A percentile compares a stretch with the other conserved stretches of the same genome.
Conservation (phyloP, 176 grass and related monocot genomes). For the Pontederia crassipes region DNA sequence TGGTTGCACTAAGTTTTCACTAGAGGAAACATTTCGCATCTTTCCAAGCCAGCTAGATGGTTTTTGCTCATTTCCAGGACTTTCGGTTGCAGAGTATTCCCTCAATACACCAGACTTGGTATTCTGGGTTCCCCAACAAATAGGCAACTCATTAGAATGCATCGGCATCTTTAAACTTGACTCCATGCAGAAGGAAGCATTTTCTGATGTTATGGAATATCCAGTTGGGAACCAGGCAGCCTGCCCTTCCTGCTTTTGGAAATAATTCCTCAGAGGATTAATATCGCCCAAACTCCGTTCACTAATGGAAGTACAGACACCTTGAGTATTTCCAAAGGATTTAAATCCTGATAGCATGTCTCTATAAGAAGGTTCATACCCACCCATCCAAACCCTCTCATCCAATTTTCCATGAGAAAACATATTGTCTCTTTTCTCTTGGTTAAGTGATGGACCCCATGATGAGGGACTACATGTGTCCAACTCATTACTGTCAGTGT, state of each 20-base stretch:
- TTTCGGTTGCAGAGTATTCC: conserved; percentile 24
- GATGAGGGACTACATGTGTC: conserved; percentile 41
- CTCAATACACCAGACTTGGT: conserved; percentile 21
- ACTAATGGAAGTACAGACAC: conserved; percentile 42
- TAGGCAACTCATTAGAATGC: conserved; percentile 16
- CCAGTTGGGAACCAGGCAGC: conserved; percentile 26
- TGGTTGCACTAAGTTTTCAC: conserved; percentile 3
- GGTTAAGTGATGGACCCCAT: conserved; percentile 43
- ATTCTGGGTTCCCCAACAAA: conserved; percentile 29
- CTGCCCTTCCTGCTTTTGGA: conserved; percentile 31
- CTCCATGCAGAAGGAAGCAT: conserved; percentile 34
- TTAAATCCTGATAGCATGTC: conserved; percentile 24
- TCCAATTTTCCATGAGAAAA: conserved; percentile 37
- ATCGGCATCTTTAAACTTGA: conserved; percentile 31
- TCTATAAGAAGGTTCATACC: conserved; percentile 43
- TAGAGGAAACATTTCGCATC: conserved; percentile 10
- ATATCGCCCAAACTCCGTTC: conserved; percentile 31
- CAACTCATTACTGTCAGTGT: conserved; percentile 40
- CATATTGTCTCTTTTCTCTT: conserved; percentile 19
- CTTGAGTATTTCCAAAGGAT: conserved; percentile 27
- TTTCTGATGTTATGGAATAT: conserved; percentile 31
- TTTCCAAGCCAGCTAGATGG: neutral
- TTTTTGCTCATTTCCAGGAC: too few relatives aligned
- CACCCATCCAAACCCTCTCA: conserved; percentile 44
- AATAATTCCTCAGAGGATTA: conserved; percentile 34